A percentile compares a stretch with the other conserved stretches of the same genome.
phyloP scores from a whole-genome alignment of 1,139 yeast species.

The Kodamaea suecica region DNA sequence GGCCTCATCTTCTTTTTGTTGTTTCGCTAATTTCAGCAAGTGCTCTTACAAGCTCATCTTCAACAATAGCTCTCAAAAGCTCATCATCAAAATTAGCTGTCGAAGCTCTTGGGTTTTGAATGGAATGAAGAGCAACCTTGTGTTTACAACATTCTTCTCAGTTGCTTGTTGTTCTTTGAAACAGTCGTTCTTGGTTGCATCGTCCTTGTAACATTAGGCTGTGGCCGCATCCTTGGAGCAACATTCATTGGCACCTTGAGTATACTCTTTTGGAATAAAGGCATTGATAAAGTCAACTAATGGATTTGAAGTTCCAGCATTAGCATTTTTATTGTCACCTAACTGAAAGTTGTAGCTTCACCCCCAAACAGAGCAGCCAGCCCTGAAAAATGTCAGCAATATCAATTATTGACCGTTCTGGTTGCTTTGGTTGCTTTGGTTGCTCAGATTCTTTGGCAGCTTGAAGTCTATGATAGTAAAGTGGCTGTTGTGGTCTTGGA shows the following conservation, averaged over 20 bases:
- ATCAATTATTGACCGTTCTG: not conserved
- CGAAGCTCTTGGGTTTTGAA: not conserved
- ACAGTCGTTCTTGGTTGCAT: too few species aligned
- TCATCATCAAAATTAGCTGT: not conserved
- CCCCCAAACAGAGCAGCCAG: conserved; percentile 2
- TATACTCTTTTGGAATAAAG: conserved; percentile 5
- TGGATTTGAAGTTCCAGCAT: conserved; percentile 2
- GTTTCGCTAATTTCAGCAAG: conserved; percentile 7
- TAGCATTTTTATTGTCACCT: not conserved
- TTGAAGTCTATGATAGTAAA: not conserved
- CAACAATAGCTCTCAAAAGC: conserved; percentile 1
- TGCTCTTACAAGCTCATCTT: conserved; percentile 4
- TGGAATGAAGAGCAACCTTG: too few species aligned
- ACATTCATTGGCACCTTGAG: conserved; percentile 1
- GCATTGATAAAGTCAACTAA: conserved; percentile 5
- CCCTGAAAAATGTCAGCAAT: not conserved
- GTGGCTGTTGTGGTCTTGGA: too few species aligned
- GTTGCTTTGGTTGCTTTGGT: not conserved
- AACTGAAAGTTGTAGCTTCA: not conserved
- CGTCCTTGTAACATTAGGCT: not conserved
- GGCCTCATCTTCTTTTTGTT: too few species aligned
- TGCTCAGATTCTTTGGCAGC: not conserved
- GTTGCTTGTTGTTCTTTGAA: too few species aligned
- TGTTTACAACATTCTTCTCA: too few species aligned
- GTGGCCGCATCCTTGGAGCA: not conserved